phyloP scores from a whole-genome alignment of 2,329 filamentous ascomycete species.

The Aspergillus sp. region DNA sequence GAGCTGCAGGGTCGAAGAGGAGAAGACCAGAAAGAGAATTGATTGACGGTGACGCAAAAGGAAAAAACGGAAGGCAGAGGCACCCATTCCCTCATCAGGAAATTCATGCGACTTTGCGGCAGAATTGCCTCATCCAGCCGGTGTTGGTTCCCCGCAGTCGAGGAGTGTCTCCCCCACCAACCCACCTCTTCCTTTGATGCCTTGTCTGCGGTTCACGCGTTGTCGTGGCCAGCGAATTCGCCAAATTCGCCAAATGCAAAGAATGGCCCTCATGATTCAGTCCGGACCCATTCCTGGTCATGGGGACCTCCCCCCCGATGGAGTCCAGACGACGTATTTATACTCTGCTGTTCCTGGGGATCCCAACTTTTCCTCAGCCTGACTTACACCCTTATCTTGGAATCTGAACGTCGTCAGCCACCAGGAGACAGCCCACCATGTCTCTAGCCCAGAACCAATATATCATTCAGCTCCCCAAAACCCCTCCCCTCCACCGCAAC shows the following conservation, averaged over 20 bases:
- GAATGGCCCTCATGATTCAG: slow-evolving; percentile 1
- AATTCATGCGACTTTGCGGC: not conserved
- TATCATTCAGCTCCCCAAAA: slow-evolving; percentile 31
- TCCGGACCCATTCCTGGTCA: slow-evolving; percentile 7
- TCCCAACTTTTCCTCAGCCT: not conserved
- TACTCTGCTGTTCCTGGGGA: not conserved
- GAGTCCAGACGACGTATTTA: not conserved
- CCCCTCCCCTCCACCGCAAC: slow-evolving; percentile 19
- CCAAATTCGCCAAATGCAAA: not conserved
- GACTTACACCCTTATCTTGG: not conserved
- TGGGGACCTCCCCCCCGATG: not conserved
- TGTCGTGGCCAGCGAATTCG: not conserved
- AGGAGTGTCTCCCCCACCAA: not conserved
- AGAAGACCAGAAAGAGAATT: not conserved
- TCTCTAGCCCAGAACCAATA: slow-evolving; percentile 24
- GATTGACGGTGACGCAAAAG: not conserved
- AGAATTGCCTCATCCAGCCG: slow-evolving; percentile 6
- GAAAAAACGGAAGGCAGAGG: not conserved
- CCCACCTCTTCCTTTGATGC: not conserved
- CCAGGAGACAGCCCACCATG: slow-evolving; percentile 9
- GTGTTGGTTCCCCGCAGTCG: not conserved
- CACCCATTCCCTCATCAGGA: not conserved
- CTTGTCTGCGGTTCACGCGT: not conserved
- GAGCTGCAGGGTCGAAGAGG: not conserved
- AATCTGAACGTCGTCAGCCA: not conserved